Evolutionary conservation across 768 basidiomycete genomes (phyloP), one percentile per base, ranked within the genome.

Genomic region (Lanmaoa rubissima): DNA sequence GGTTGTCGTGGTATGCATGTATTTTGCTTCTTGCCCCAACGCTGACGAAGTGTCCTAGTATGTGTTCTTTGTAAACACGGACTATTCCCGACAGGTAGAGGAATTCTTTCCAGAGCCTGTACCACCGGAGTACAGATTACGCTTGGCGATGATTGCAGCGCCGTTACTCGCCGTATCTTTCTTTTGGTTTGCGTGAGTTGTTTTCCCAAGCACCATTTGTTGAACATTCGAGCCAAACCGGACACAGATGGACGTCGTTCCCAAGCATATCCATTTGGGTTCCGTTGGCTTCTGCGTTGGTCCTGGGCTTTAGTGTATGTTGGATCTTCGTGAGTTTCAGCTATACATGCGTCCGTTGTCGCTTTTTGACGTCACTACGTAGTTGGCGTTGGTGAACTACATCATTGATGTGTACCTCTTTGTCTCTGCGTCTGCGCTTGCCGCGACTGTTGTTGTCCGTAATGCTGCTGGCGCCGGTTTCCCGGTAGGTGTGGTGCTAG

Each of bases 181-280:
- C 68, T 87, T 88, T 69, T 85, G 85, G 85, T 84, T 88, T 64
- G 79, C 72, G 76, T 81, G 57, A 64, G 76, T 72, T 9, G 2
- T 46, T 43, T 39, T 3, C 19, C 4, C 44, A 12, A 17, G 36
- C 7, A 28, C 32, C 49, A 26, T 36, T 17, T n/a, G n/a, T 26
- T 28, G 24, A 24, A 50, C 6, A 48, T 40, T 14, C 57, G 39
- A 53, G 28, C 28, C 31, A 24, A 54, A 46, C 5, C 40, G 43
- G 51, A 24, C 26, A 48, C 46, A 83, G 83, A 31, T 86, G 85
- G 85, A 82, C 85, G 2, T 83, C 83, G 0, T 82, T 66, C 56
- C 79, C 83, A 11, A 73, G 69, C 41, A 74, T 85, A 53, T 76
- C 77, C 1, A 76, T 78, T 28, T 84, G 80, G 80, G 79, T 69